Conservation (phyloP, 768 basidiomycete species). For the Mrakia hoshinonis region DNA sequence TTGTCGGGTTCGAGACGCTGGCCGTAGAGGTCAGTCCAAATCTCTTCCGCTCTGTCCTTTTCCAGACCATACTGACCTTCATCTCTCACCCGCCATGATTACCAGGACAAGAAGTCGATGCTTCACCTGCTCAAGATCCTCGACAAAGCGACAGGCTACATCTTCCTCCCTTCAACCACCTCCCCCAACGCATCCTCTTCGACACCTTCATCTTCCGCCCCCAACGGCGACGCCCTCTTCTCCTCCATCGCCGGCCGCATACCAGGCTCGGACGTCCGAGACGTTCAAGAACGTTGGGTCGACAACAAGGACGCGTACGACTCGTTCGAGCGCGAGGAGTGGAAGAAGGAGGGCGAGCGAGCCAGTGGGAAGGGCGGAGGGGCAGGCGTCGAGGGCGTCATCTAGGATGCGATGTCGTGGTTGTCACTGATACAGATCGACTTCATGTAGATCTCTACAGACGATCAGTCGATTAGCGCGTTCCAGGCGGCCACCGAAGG, state of each 20-base stretch:
- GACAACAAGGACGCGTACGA: slow-evolving; percentile 75
- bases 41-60: not conserved
- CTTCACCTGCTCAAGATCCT: slow-evolving; percentile 70
- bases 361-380: slow-evolving; percentile 16
- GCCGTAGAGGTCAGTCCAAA: slow-evolving; percentile 69
- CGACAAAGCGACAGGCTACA: slow-evolving; percentile 85
- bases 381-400: not conserved
- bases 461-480: too few species aligned
- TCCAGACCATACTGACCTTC: not conserved
- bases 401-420: too few species aligned
- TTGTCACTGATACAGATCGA: too few species aligned
- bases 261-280: slow-evolving; percentile 47
- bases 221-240: slow-evolving; percentile 62
- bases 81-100: not conserved
- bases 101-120: slow-evolving; percentile 89
- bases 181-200: slow-evolving; percentile 31
- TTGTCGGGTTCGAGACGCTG: slow-evolving; percentile 92
- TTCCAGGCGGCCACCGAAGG: too few species aligned
- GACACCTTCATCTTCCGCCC: slow-evolving; percentile 30
- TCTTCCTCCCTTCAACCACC: slow-evolving; percentile 60
- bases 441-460: too few species aligned
- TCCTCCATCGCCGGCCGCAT: slow-evolving; percentile 48
- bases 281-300: slow-evolving; percentile 91
- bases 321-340: slow-evolving; percentile 64
- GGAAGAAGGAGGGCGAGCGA: slow-evolving; percentile 64